Conservation (phyloP, 805 yeast species). For the Wilhelminamyces savonicus region DNA sequence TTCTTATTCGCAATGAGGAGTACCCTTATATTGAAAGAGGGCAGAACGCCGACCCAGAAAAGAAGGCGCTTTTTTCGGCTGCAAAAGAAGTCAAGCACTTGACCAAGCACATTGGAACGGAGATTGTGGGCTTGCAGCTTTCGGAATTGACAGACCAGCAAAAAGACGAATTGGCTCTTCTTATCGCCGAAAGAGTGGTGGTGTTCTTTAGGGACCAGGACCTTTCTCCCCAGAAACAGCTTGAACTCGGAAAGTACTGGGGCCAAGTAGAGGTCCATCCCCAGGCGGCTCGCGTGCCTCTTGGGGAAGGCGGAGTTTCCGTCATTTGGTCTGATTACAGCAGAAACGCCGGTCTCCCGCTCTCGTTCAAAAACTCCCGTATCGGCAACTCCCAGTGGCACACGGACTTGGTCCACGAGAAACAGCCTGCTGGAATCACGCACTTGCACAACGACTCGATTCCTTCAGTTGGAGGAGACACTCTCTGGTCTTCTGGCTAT, state of each 20-base stretch:
- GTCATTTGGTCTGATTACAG: slow-evolving; percentile 25
- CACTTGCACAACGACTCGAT: slow-evolving; percentile 20
- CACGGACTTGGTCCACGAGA: slow-evolving; percentile 19
- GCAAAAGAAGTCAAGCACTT: slow-evolving; percentile 29
- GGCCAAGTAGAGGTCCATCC: slow-evolving; percentile 41
- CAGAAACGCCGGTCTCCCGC: too few relatives aligned
- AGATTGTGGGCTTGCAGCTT: slow-evolving; percentile 41
- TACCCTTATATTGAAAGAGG: slow-evolving; percentile 20
- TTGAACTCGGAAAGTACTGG: slow-evolving; percentile 39
- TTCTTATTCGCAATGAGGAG: slow-evolving; percentile 14
- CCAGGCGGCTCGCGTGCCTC: slow-evolving; percentile 5
- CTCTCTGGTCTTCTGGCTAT: slow-evolving; percentile 17
- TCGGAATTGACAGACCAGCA: slow-evolving; percentile 37
- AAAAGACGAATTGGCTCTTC: slow-evolving; percentile 41
- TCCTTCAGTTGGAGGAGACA: slow-evolving; percentile 21
- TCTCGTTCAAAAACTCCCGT: slow-evolving; percentile 1
- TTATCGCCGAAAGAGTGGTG: slow-evolving; percentile 45
- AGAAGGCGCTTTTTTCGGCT: slow-evolving; percentile 24
- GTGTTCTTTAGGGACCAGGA: slow-evolving; percentile 47
- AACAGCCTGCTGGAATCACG: slow-evolving; percentile 19
- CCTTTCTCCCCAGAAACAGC: slow-evolving; percentile 29
- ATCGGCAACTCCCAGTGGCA: slow-evolving; percentile 12
- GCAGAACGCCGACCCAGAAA: slow-evolving; percentile 22
- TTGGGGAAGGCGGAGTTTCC: slow-evolving; percentile 18
- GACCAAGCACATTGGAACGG: slow-evolving; percentile 58